These are phyloP conservation scores for Vaccinium myrtillus DNA, from an alignment of 148 eudicot species.

Conservation along the genomic window DNA sequence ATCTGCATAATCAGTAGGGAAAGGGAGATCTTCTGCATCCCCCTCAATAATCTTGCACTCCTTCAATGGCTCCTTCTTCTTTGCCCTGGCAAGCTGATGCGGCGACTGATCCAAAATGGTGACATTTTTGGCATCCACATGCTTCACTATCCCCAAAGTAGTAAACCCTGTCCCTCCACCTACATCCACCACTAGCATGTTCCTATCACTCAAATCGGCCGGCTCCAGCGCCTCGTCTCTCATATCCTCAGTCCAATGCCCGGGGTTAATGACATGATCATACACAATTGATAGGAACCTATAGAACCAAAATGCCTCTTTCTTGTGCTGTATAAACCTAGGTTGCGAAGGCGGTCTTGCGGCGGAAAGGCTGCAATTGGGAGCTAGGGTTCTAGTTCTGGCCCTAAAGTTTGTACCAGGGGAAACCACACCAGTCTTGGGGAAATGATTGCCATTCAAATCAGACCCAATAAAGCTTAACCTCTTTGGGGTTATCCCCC, in stretches of 20 bases:
- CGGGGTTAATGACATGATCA: constrained; percentile 76
- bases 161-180: constrained; percentile 94
- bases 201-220: constrained; percentile 59
- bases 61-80: constrained; percentile 72
- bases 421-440: constrained; percentile 33
- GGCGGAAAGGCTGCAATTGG: constrained; percentile 61
- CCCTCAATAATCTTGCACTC: constrained; percentile 83
- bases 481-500: constrained; percentile 33
- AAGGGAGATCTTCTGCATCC: constrained; percentile 93
- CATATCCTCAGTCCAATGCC: constrained; percentile 94
- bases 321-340: constrained; percentile 88
- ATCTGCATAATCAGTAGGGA: constrained; percentile 81
- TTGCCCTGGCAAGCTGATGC: constrained; percentile 90
- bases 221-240: constrained; percentile 87
- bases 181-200: constrained; percentile 72
- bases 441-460: constrained; percentile 34
- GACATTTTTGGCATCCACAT: constrained; percentile 89
- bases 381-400: constrained; percentile 30
- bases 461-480: constrained; percentile 42
- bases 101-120: constrained; percentile 92
- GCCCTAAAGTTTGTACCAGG: constrained; percentile 15
- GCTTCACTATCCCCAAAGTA: constrained; percentile 74
- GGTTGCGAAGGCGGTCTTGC: constrained; percentile 84
- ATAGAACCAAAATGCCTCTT: constrained; percentile 93
- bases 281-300: constrained; percentile 77